Conservation (phyloP, 1,139 yeast genomes). For the Hyphopichia burtonii region DNA sequence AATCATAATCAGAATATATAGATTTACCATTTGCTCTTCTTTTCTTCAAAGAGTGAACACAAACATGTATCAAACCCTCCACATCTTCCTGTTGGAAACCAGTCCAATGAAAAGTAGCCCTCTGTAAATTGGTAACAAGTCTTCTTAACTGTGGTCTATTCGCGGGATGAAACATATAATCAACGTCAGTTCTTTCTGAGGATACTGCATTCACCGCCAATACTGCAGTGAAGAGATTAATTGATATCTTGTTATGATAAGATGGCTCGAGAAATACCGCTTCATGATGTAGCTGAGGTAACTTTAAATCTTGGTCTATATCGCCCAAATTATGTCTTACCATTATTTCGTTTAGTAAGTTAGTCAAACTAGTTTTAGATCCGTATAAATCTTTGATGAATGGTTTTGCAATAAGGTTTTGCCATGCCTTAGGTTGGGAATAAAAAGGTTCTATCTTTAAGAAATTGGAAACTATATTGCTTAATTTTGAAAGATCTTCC, state of each 20-base stretch:
- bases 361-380: constrained; percentile 36
- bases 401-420: constrained; percentile 45
- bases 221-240: constrained; percentile 64
- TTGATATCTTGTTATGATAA: constrained; percentile 55
- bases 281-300: constrained; percentile 60
- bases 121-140: constrained; percentile 58
- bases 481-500: constrained; percentile 55
- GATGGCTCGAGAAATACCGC: constrained; percentile 62
- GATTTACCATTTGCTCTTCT: constrained; percentile 19
- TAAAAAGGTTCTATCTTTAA: constrained; percentile 61
- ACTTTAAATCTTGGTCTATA: constrained; percentile 50
- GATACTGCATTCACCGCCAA: constrained; percentile 73
- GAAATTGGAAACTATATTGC: constrained; percentile 51
- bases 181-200: constrained; percentile 63
- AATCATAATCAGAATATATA: constrained; percentile 38
- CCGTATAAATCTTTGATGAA: constrained; percentile 38
- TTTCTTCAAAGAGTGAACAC: constrained; percentile 45
- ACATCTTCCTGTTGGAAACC: constrained; percentile 62
- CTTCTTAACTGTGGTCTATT: constrained; percentile 55
- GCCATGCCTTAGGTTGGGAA: constrained; percentile 49
- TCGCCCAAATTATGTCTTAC: constrained; percentile 56
- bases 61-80: constrained; percentile 48
- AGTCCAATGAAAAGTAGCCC: constrained; percentile 74
- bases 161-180: constrained; percentile 67
- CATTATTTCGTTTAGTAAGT: constrained; percentile 45